Percentiles rank a stretch among this genome's conserved stretches.
Conservation (phyloP, 1,284 basidiomycete genomes). For the Naganishia albida region DNA sequence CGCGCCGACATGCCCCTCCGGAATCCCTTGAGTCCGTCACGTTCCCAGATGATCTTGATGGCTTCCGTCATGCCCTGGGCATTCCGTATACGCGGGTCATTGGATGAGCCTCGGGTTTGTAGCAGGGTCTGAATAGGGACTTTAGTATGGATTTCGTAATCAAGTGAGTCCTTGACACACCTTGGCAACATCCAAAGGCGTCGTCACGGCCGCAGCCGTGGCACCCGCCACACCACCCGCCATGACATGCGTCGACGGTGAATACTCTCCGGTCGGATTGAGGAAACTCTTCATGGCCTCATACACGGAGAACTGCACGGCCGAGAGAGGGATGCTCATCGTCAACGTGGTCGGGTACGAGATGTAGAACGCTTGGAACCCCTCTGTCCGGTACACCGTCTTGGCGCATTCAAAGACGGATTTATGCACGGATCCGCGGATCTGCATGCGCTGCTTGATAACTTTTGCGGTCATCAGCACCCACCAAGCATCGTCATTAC, state of each 20-base stretch:
- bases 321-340: constrained; percentile 97
- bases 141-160: not conserved
- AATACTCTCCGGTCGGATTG: constrained; percentile 85
- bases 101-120: constrained; percentile 85
- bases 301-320: constrained; percentile 96
- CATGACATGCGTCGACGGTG: constrained; percentile 84
- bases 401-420: constrained; percentile 77
- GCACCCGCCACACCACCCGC: constrained; percentile 91
- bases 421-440: constrained; percentile 86
- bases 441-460: constrained; percentile 99
- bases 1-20: constrained; percentile 84
- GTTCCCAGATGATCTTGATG: constrained; percentile 78
- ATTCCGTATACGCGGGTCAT: constrained; percentile 78
- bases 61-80: constrained; percentile 86
- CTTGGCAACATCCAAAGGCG: constrained; percentile 98
- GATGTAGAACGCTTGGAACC: constrained; percentile 90
- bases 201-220: constrained; percentile 92
- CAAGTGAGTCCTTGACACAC: constrained; percentile 35
- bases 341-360: constrained; percentile 97
- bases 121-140: constrained; percentile 56
- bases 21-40: constrained; percentile 85
- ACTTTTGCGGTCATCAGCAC: constrained; percentile 61
- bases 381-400: constrained; percentile 82
- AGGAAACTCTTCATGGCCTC: constrained; percentile 86
- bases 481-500: constrained; percentile 20